Evolutionary conservation across 768 basidiomycete species (phyloP), one percentile per base, ranked within the genome.

Genomic region (Suillus lakei): DNA sequence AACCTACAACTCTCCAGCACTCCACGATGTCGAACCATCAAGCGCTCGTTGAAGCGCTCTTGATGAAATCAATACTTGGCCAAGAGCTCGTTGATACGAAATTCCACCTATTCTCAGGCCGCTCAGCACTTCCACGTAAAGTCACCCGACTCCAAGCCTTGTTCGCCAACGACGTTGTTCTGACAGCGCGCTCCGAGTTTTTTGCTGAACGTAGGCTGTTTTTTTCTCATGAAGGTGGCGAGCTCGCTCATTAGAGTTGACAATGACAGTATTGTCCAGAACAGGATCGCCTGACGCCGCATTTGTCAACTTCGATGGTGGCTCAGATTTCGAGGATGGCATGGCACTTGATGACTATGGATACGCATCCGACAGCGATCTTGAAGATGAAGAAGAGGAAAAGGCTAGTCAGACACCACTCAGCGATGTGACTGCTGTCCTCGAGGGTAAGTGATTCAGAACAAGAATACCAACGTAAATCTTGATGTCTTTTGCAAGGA

Each of bases 321-420:
- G 16, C 65, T 66, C 9, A 55, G 23, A 13, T 16, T 30, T 71
- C 26, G 72, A 67, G 4, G 60, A 43, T 12, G 12, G 58, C 34
- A 43, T 48, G 55, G 36, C 7, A 12, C 64, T 70, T 3, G 70
- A 69, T 7, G 74, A 74, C 9, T 76, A 78, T 60, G 78, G 70
- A 9, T 80, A 77, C 54, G 71, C 38, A 36, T 76, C 73, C 18
- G 78, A 80, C 63, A 79, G 79, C 16, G 79, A 79, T 48, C 72
- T 80, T 30, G 78, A 79, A 23, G 76, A 78, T 7, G 69, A 70
- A 13, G 23, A 66, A 2, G 66, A 70, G 4, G 44, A 36, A 4
- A 3, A 41, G 7, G 18, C 26, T 21, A 26, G 26, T 38, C 58
- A 41, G 21, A 41, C 10, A 8, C 18, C 23, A 2, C 26, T 21